Evolutionary conservation across 2,329 filamentous ascomycete genomes (phyloP).

Genomic region (Cercospora citrullina): DNA sequence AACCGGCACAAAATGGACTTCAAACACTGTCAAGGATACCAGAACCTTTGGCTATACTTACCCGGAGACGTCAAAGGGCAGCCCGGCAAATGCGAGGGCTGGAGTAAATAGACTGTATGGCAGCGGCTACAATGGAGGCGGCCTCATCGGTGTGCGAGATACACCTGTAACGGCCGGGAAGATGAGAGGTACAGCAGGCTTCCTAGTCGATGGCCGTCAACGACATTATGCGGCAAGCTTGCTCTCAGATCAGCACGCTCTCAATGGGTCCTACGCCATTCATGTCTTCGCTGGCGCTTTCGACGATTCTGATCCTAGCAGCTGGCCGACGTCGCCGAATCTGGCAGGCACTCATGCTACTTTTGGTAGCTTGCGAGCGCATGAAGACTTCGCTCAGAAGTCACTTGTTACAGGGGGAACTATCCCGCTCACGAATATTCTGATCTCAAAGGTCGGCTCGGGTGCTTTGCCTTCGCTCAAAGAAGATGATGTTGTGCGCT

Average conservation of each 20-base stretch:
- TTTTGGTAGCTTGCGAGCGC: constrained; percentile 31
- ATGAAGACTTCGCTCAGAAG: constrained; percentile 14
- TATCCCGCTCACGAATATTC: constrained; percentile 13
- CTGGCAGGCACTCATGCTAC: constrained; percentile 63
- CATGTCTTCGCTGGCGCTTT: constrained; percentile 67
- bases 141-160: constrained; percentile 17
- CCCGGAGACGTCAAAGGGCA: constrained; percentile 57
- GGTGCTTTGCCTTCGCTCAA: constrained; percentile 13
- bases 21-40: constrained; percentile 60
- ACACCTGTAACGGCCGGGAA: constrained; percentile 16
- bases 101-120: constrained; percentile 65
- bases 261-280: constrained; percentile 63
- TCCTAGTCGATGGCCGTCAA: constrained; percentile 47
- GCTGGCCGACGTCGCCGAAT: constrained; percentile 57
- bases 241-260: constrained; percentile 59
- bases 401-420: constrained; percentile 27
- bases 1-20: constrained; percentile 67
- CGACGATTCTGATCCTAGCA: constrained; percentile 43
- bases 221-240: constrained; percentile 71
- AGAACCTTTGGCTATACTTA: constrained; percentile 73
- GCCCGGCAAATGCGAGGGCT: constrained; percentile 47
- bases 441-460: constrained; percentile 12
- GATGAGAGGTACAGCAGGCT: constrained; percentile 28
- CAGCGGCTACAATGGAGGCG: constrained; percentile 36
- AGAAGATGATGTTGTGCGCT: constrained; percentile 11